Percentiles rank a stretch among this genome's conserved stretches.
Evolutionary conservation across 2,329 filamentous ascomycete species (phyloP).

Genomic region (Monilinia fructicola): DNA sequence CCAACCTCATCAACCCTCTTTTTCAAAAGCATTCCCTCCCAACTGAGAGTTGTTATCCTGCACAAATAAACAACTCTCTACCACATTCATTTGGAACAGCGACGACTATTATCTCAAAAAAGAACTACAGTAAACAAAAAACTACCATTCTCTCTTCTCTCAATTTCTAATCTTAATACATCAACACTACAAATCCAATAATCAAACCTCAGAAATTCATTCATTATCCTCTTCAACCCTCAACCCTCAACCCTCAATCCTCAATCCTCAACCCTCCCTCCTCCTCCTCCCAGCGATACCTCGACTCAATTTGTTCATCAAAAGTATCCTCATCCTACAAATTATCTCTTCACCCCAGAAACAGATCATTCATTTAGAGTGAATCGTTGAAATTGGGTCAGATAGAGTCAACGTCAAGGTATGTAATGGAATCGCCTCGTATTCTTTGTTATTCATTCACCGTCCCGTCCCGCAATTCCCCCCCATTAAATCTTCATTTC

Average conservation of each 20-base stretch:
- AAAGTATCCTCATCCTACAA: conserved; percentile 17
- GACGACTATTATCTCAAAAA: conserved; percentile 26
- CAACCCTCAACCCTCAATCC: not conserved
- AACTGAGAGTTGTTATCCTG: conserved; percentile 38
- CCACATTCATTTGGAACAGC: conserved; percentile 43
- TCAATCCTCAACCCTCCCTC: conserved; percentile 1
- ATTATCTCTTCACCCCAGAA: conserved; percentile 6
- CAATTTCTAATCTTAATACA: conserved; percentile 9
- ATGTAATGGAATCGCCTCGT: conserved; percentile 19
- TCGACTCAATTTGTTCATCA: not conserved
- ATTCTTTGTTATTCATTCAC: not conserved
- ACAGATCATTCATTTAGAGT: conserved; percentile 12
- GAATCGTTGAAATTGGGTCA: conserved; percentile 14
- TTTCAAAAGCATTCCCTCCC: conserved; percentile 37
- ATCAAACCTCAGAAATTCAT: not conserved
- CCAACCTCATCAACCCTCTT: conserved; percentile 19
- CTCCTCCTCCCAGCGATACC: conserved; percentile 18
- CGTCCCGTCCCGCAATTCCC: conserved; percentile 11
- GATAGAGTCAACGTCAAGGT: conserved; percentile 28
- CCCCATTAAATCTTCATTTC: conserved; percentile 10
- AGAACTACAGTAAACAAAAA: too few relatives aligned
- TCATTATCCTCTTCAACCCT: not conserved
- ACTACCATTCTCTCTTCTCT: too few relatives aligned
- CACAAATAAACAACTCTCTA: conserved; percentile 37
- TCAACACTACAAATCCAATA: conserved; percentile 13